Conservation (phyloP, 148 eudicot genomes). For the Bassia scoparia region DNA sequence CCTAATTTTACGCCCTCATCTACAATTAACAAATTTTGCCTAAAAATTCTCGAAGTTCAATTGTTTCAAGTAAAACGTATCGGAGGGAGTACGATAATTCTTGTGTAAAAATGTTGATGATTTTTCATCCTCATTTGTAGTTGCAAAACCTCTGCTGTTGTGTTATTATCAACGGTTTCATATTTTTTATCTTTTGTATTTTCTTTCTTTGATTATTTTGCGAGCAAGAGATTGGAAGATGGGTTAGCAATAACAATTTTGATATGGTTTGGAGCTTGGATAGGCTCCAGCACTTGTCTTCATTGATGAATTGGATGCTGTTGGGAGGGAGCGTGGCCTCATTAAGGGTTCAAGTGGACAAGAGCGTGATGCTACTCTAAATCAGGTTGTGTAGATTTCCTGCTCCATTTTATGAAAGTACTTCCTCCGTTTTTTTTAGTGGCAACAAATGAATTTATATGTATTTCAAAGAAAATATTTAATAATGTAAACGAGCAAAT, state of each 20-base stretch:
- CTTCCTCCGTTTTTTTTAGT: too few species aligned
- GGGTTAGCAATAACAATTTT: constrained; percentile 9
- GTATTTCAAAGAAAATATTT: too few species aligned
- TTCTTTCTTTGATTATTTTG: too few species aligned
- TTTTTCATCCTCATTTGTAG: not conserved
- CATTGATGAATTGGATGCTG: constrained; percentile 98
- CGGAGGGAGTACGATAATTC: not conserved
- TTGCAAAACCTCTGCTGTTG: not conserved
- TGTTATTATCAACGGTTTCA: not conserved
- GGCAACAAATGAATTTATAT: too few species aligned
- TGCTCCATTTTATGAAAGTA: constrained; percentile 6
- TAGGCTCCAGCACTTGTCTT: constrained; percentile 97
- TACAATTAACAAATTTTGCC: too few species aligned
- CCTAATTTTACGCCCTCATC: too few species aligned
- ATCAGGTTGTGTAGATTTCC: constrained; percentile 55
- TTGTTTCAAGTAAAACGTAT: too few species aligned
- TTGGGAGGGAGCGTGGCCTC: constrained; percentile 95
- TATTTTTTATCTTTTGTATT: not conserved
- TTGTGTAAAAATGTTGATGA: not conserved
- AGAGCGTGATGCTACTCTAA: constrained; percentile 97
- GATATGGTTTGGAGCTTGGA: constrained; percentile 19
- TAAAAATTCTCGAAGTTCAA: too few species aligned
- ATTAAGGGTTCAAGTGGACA: constrained; percentile 97
- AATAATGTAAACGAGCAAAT: too few species aligned
- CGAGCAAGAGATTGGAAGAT: not conserved